phyloP scores from a whole-genome alignment of 225 moss, liverwort and hornwort species.

The Physcomitrellopsis africana region DNA sequence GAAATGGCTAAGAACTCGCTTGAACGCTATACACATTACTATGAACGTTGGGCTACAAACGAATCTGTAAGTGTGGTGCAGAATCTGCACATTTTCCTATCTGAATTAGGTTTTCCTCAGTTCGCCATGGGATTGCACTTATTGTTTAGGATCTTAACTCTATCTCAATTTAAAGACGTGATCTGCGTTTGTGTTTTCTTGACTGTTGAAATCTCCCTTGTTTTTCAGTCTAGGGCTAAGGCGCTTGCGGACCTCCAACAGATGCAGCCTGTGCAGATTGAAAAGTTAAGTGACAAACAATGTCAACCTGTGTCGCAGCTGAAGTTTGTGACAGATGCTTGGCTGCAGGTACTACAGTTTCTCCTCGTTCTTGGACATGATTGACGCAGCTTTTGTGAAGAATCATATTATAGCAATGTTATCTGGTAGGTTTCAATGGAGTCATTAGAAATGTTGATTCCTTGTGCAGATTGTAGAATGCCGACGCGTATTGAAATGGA shows the following conservation, averaged over 20 bases:
- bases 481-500: slow-evolving; percentile 95
- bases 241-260: slow-evolving; percentile 87
- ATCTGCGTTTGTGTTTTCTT: background rate
- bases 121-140: background rate
- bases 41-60: slow-evolving; percentile 99
- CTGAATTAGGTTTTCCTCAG: slow-evolving; percentile 9
- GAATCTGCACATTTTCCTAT: background rate
- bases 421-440: too few relatives aligned
- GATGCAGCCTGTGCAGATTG: slow-evolving; percentile 90
- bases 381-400: background rate
- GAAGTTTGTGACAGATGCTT: slow-evolving; percentile 97
- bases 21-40: slow-evolving; percentile 98
- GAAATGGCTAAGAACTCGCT: slow-evolving; percentile 99
- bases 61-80: slow-evolving; percentile 67
- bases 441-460: slow-evolving; percentile 5
- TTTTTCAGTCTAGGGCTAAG: slow-evolving; percentile 78
- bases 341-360: slow-evolving; percentile 67
- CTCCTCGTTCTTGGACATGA: slow-evolving; percentile 12
- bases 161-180: background rate
- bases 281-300: slow-evolving; percentile 96
- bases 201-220: slow-evolving; percentile 5
- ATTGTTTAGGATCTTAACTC: slow-evolving; percentile 9
- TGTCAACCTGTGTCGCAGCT: slow-evolving; percentile 98
- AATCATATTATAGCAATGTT: background rate
- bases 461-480: slow-evolving; percentile 93